A percentile compares a stretch with the other conserved stretches of the same genome.
phyloP scores from a whole-genome alignment of 2,329 filamentous ascomycete species.

The Calonectria naviculata region DNA sequence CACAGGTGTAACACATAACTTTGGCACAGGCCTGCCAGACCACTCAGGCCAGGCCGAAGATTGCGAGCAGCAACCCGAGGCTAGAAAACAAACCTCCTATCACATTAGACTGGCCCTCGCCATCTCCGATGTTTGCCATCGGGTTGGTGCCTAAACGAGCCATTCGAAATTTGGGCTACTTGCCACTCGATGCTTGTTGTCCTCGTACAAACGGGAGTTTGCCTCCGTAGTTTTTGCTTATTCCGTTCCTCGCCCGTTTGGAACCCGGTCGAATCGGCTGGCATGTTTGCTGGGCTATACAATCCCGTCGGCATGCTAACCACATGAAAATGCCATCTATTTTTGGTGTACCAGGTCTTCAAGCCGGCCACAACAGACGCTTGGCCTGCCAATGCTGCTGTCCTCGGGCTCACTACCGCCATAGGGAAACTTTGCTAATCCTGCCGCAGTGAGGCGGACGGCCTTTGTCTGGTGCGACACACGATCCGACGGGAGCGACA shows the following conservation, averaged over 20 bases:
- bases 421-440: background rate
- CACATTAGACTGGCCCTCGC: background rate
- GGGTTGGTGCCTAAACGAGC: constrained; percentile 18
- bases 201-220: background rate
- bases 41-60: background rate
- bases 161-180: background rate
- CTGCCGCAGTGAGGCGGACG: background rate
- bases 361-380: background rate
- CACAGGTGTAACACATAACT: constrained; percentile 12
- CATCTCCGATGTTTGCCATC: background rate
- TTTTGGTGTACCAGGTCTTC: constrained; percentile 3
- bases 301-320: background rate
- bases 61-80: background rate
- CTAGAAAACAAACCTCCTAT: constrained; percentile 1
- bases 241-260: background rate
- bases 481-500: constrained; percentile 32
- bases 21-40: constrained; percentile 1
- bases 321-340: constrained; percentile 4
- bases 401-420: background rate
- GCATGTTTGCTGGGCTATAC: background rate
- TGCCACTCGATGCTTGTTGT: background rate
- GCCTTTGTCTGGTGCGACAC: constrained; percentile 24
- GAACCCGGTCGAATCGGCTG: background rate
- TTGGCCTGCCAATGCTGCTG: background rate
- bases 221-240: background rate